Base-by-base conservation (phyloP, 345 rosid species). In the Hibiscus trionum region DNA sequence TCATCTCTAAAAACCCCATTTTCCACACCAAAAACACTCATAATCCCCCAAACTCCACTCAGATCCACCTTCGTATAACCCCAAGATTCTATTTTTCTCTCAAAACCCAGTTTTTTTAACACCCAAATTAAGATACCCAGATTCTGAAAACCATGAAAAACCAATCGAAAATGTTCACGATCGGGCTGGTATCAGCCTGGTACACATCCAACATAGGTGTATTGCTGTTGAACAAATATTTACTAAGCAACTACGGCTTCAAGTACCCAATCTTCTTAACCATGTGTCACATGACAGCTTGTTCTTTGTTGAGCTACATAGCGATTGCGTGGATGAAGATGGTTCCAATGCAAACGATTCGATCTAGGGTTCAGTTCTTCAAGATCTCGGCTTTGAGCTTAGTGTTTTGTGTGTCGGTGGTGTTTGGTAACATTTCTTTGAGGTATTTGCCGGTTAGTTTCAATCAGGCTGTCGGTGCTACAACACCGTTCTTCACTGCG, bases 271-370 rank as follows among this genome's bases (percentile, higher is more conserved):
- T 96, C 82, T 96, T 96, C 78, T 84, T 96, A 71, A 93, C 99
- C 71, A 93, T 96, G 98, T 96, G 99, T 73, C 99, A 96, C 85
- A 96, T 96, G 99, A 96, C 96, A 11, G 97, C 99, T 50, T 96
- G 98, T 71, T 89, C 96, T 55, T 75, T 93, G 79, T 80, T 96
- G 26, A 89, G 97, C 82, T 96, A 96, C 80, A 71, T 96, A 37
- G 96, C 93, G 77, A 90, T 96, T 69, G 98, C 91, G 1, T 93
- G 99, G 98, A 63, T 96, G 84, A 93, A 90, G 87, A 85, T 96
- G 90, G 99, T 96, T 5, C 99, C 98, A 3, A 87, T 96, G 97
- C 99, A 96, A 73, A 96, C 97, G 29, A 88, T 96, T 72, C 90
- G 98, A 65, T 93, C 99, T 26, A 80, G 93, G 21, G 83, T 82